Conservation (phyloP, 805 yeast species). For the Lipomyces spencermartinsiae region DNA sequence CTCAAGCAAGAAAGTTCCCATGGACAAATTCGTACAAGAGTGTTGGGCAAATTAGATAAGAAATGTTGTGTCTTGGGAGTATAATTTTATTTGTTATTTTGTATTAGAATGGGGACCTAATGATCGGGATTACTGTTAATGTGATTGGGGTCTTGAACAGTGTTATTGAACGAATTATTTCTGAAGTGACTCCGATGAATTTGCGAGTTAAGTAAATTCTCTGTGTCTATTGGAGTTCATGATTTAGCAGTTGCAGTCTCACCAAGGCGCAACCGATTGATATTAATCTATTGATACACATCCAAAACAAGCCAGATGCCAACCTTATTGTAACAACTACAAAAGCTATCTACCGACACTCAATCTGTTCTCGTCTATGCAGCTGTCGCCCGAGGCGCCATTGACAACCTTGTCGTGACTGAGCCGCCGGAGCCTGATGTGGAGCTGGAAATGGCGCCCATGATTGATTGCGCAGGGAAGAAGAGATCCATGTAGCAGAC, state of each 20-base stretch:
- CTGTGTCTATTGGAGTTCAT: neutral
- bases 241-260: neutral
- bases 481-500: slow-evolving; percentile 36
- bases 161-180: neutral
- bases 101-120: neutral
- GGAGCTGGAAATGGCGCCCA: slow-evolving; percentile 15
- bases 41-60: slow-evolving; percentile 33
- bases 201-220: neutral
- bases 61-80: neutral
- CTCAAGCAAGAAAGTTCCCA: slow-evolving; percentile 69
- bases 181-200: neutral
- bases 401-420: slow-evolving; percentile 33
- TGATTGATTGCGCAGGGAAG: slow-evolving; percentile 17
- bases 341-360: neutral
- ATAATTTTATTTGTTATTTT: neutral
- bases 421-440: slow-evolving; percentile 13
- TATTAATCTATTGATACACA: neutral
- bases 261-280: too few species aligned
- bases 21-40: slow-evolving; percentile 85
- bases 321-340: neutral
- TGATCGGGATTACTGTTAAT: neutral
- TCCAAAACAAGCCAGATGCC: neutral
- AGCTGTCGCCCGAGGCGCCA: slow-evolving; percentile 32
- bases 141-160: neutral
- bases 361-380: neutral